Conservation (phyloP, 2,329 filamentous ascomycete species). For the Epichloe elymi region DNA sequence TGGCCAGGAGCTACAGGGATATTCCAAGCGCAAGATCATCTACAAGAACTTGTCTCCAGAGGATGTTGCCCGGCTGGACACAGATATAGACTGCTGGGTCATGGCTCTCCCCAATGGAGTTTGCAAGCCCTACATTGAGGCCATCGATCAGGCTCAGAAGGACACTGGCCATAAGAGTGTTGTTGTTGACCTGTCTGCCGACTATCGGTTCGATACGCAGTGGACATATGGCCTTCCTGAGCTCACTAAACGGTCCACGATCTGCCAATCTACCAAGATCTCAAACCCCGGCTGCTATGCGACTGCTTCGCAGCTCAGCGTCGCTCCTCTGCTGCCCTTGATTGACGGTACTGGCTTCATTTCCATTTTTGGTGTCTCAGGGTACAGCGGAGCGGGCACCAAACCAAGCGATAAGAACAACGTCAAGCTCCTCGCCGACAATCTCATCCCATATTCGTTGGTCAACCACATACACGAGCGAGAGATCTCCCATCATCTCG, state of each 20-base stretch:
- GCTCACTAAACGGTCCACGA: constrained; percentile 61
- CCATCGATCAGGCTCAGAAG: constrained; percentile 59
- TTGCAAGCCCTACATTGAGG: constrained; percentile 87
- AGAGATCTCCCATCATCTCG: constrained; percentile 73
- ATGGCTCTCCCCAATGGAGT: constrained; percentile 95
- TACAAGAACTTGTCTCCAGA: constrained; percentile 86
- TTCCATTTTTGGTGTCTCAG: constrained; percentile 71
- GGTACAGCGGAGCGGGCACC: constrained; percentile 89
- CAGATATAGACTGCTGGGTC: constrained; percentile 87
- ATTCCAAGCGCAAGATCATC: constrained; percentile 78
- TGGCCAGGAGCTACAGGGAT: constrained; percentile 77
- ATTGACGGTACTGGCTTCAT: constrained; percentile 64
- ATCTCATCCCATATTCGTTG: constrained; percentile 66
- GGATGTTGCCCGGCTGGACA: constrained; percentile 74
- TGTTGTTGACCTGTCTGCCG: constrained; percentile 89
- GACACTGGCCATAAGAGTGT: constrained; percentile 46
- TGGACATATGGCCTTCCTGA: constrained; percentile 88
- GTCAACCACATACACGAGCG: constrained; percentile 92
- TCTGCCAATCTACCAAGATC: constrained; percentile 70
- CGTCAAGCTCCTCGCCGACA: constrained; percentile 50
- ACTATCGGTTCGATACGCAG: constrained; percentile 75
- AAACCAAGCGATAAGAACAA: constrained; percentile 95
- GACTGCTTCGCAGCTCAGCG: constrained; percentile 80
- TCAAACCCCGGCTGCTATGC: constrained; percentile 93
- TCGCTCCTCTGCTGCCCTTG: constrained; percentile 51